Evolutionary conservation across 1,284 basidiomycete genomes (phyloP), one percentile per base, ranked within the genome.

Genomic region (Moesziomyces sp.): DNA sequence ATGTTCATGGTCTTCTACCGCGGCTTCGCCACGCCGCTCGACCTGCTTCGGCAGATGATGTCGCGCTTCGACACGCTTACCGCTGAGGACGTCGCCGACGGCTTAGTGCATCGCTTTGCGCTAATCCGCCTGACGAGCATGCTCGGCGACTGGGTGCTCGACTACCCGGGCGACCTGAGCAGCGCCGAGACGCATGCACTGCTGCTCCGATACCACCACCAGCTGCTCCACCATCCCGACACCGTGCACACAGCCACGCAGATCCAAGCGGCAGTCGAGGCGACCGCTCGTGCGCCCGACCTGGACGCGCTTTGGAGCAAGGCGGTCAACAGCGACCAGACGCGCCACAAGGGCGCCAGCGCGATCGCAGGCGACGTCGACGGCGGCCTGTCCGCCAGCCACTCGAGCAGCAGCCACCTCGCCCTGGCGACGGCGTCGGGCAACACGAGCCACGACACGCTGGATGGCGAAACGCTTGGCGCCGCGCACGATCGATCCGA

Each of bases 1-100:
- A 80, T 75, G 63, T 80, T 80, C 48, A 77, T 80, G 80, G 70
- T 79, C 45, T 81, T 81, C 58, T 81, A 65, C 59, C 72, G 80
- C 19, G 80, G 76, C 7, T 81, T 81, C 49, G 77, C 77, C 5
- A 65, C 66, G 21, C 79, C 79, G 3, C 64, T 77, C 50, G 78
- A 81, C 26, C 55, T 81, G 51, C 66, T 81, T 3, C 28, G 51
- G 24, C 78, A 81, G 57, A 61, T 80, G 46, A 60, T 74, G 30
- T 43, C 60, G 10, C 73, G 79, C 21, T 80, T 80, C 54, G 78
- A 78, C 14, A 58, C 62, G 28, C 65, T 81, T 14, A 70, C 76
- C 3, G 52, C 55, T 14, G 59, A 68, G 19, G 79, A 80, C 46
- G 64, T 66, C 5, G 57, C 62, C 6, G 78, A 77, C 23, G 65